phyloP scores from a whole-genome alignment of 108 stramenopile genomes.

The Licmophora abbreviata region DNA sequence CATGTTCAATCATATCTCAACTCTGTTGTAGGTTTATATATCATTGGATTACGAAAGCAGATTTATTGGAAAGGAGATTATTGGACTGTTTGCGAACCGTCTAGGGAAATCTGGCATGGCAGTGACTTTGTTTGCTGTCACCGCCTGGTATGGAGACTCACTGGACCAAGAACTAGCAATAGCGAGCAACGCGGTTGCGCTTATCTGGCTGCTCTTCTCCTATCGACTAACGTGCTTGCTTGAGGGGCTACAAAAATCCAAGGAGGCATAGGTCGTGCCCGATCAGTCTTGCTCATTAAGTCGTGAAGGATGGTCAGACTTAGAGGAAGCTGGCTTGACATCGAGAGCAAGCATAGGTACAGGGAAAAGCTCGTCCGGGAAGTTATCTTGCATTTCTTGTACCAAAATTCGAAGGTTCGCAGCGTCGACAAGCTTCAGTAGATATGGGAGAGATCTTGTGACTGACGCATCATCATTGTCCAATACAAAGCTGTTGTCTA shows the following conservation, averaged over 20 bases:
- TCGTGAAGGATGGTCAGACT: no score
- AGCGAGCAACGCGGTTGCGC: no score
- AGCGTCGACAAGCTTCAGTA: constrained; percentile 56
- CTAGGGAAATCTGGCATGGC: constrained; percentile 52
- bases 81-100: constrained; percentile 43
- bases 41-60: constrained; percentile 51
- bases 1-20: no score
- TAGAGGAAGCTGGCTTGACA: neutral
- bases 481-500: constrained; percentile 61
- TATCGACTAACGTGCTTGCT: no score
- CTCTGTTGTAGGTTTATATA: constrained; percentile 14
- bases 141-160: neutral
- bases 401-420: constrained; percentile 61
- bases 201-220: no score
- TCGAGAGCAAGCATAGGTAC: constrained; percentile 78
- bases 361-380: constrained; percentile 84
- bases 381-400: constrained; percentile 53
- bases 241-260: no score
- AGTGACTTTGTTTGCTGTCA: constrained; percentile 3
- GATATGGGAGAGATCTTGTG: constrained; percentile 68
- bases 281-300: no score
- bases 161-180: no score
- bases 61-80: constrained; percentile 50
- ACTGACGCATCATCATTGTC: constrained; percentile 83
- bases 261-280: no score